These are phyloP conservation scores for Metschnikowia reukaufii DNA, from an alignment of 805 yeast species.

Conservation along the genomic window DNA sequence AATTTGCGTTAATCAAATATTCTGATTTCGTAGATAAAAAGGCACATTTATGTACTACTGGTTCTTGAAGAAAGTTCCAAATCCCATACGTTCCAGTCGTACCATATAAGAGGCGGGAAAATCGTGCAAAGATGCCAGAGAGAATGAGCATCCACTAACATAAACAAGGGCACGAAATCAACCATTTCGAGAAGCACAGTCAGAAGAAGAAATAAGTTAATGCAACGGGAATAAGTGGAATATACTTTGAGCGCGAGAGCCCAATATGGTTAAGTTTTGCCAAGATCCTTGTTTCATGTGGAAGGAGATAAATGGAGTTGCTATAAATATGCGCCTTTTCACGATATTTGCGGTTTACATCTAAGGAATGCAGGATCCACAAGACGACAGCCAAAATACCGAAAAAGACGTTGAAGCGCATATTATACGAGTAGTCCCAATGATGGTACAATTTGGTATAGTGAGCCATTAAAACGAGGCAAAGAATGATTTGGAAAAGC, in stretches of 20 bases:
- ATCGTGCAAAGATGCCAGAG: slow-evolving; percentile 92
- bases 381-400: slow-evolving; percentile 31
- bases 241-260: slow-evolving; percentile 24
- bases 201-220: slow-evolving; percentile 33
- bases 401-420: slow-evolving; percentile 29
- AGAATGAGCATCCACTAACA: slow-evolving; percentile 86
- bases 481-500: slow-evolving; percentile 22
- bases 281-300: slow-evolving; percentile 38
- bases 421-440: slow-evolving; percentile 45
- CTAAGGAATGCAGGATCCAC: slow-evolving; percentile 37
- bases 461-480: slow-evolving; percentile 27
- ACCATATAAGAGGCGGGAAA: slow-evolving; percentile 75
- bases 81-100: slow-evolving; percentile 55
- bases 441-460: slow-evolving; percentile 24
- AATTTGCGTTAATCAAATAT: too few species aligned
- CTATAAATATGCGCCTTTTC: slow-evolving; percentile 25
- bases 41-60: too few species aligned
- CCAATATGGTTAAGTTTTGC: slow-evolving; percentile 32
- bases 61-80: slow-evolving; percentile 30
- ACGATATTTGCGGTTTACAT: slow-evolving; percentile 19
- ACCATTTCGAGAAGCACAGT: slow-evolving; percentile 36
- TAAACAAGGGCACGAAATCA: slow-evolving; percentile 36
- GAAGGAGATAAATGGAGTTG: slow-evolving; percentile 39
- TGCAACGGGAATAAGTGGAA: slow-evolving; percentile 37
- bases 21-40: too few species aligned